phyloP scores from a whole-genome alignment of 352 stramenopile genomes.

The Blastocystis sp. region DNA sequence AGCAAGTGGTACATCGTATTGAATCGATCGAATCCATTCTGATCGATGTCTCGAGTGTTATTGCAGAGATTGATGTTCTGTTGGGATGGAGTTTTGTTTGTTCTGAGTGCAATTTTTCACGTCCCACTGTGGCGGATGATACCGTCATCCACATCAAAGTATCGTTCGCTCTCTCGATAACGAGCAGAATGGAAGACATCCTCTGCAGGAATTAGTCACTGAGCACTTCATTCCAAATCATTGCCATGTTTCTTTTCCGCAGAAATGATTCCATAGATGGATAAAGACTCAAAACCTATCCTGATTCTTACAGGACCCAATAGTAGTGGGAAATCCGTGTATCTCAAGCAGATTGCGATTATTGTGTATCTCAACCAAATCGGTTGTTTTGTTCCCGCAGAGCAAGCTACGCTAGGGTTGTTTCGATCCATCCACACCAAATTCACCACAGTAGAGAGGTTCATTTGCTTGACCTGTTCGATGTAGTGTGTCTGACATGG shows the following conservation, averaged over 20 bases:
- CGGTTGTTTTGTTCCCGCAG: constrained; percentile 70
- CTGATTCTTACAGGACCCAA: constrained; percentile 24
- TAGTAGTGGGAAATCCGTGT: constrained; percentile 42
- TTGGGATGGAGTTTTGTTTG: neutral
- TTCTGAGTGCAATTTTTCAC: neutral
- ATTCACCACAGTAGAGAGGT: constrained; percentile 17
- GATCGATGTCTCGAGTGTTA: neutral
- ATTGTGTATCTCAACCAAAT: constrained; percentile 69
- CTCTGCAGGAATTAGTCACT: constrained; percentile 26
- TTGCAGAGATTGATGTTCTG: constrained; percentile 37
- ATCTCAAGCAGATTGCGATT: constrained; percentile 56
- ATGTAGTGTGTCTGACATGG: neutral
- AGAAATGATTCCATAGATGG: neutral
- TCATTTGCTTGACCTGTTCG: neutral
- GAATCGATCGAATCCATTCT: neutral
- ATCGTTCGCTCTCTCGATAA: neutral
- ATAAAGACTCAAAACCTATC: neutral
- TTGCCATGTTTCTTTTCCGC: neutral
- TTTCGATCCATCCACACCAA: constrained; percentile 62
- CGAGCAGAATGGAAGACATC: constrained; percentile 27
- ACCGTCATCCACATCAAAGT: neutral
- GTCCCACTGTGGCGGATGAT: neutral
- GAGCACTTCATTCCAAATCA: constrained; percentile 42
- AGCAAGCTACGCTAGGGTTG: constrained; percentile 64
- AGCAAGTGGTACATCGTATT: neutral